Conservation (phyloP, 2,329 filamentous ascomycete genomes). For the Nemania sp. region DNA sequence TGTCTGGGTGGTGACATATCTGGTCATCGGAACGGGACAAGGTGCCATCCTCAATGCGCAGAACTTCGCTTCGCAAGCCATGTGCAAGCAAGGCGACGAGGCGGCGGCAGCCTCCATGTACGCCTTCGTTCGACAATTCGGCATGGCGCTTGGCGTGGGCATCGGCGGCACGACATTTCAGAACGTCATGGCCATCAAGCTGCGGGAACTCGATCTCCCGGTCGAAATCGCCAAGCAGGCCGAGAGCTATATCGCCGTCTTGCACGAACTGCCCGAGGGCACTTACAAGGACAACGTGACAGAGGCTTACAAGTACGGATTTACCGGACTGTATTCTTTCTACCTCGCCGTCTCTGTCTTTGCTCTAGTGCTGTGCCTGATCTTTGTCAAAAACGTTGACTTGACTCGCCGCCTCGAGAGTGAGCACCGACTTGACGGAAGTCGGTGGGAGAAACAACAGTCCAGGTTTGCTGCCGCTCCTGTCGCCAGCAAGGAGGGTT, state of each 20-base stretch:
- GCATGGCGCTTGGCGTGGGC: conserved; percentile 47
- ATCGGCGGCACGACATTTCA: conserved; percentile 48
- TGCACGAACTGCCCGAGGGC: conserved; percentile 24
- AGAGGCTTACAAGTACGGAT: conserved; percentile 32
- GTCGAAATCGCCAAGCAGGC: conserved; percentile 36
- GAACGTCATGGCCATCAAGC: conserved; percentile 44
- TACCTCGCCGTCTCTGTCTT: conserved; percentile 30
- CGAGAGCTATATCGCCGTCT: conserved; percentile 31
- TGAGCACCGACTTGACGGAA: conserved; percentile 30
- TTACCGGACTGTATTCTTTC: conserved; percentile 28
- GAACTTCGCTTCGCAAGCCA: conserved; percentile 45
- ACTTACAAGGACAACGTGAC: conserved; percentile 21
- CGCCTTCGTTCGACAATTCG: conserved; percentile 46
- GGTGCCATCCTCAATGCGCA: conserved; percentile 46
- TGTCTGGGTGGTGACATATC: conserved; percentile 43
- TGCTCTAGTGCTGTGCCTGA: conserved; percentile 22
- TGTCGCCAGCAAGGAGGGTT: not conserved
- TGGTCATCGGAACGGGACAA: conserved; percentile 43
- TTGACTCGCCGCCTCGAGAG: conserved; percentile 29
- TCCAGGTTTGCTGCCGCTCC: not conserved
- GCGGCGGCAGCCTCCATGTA: conserved; percentile 46
- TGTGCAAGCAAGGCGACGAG: conserved; percentile 42
- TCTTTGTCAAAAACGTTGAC: conserved; percentile 32
- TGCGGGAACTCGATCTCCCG: conserved; percentile 37
- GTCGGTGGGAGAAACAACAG: conserved; percentile 18